Percentiles rank a stretch among this genome's conserved stretches.
Evolutionary conservation across 177 flowering plant genomes (phyloP).

Genomic region (Tripterygium wilfordii): DNA sequence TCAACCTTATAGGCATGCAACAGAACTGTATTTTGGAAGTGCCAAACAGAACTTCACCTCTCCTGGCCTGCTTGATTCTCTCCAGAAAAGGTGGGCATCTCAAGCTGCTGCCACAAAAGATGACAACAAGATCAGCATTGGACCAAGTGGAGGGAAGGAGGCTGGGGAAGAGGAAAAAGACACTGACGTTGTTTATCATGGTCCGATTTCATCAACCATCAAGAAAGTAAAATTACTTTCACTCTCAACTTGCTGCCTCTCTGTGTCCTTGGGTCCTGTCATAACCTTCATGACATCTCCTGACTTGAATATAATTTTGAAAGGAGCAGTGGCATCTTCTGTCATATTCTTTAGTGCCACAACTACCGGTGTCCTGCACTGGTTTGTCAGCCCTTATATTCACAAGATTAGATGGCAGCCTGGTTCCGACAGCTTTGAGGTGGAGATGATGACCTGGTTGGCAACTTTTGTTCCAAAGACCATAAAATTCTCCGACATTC

Average conservation of each 20-base stretch:
- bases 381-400: constrained; percentile 96
- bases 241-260: constrained; percentile 95
- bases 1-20: constrained; percentile 16
- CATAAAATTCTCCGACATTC: constrained; percentile 74
- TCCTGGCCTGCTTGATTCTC: constrained; percentile 9
- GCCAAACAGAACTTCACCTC: constrained; percentile 14
- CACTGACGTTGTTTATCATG: constrained; percentile 50
- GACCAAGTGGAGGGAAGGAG: constrained; percentile 45
- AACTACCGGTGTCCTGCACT: constrained; percentile 88
- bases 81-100: constrained; percentile 60
- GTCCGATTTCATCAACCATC: constrained; percentile 91
- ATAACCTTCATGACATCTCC: constrained; percentile 90
- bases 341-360: constrained; percentile 92
- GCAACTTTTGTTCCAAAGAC: constrained; percentile 61
- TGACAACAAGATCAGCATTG: constrained; percentile 75
- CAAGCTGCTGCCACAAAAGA: constrained; percentile 35
- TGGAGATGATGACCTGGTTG: constrained; percentile 95
- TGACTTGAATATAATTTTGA: constrained; percentile 82
- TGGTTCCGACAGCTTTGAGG: constrained; percentile 81
- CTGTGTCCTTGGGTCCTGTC: constrained; percentile 90
- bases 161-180: constrained; percentile 43
- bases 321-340: constrained; percentile 88
- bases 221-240: constrained; percentile 96
- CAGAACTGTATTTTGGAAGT: constrained; percentile 10
- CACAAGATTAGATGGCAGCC: constrained; percentile 96